Evolutionary conservation across 352 stramenopile genomes (phyloP).

Genomic region (Elongisporangium prolatum): DNA sequence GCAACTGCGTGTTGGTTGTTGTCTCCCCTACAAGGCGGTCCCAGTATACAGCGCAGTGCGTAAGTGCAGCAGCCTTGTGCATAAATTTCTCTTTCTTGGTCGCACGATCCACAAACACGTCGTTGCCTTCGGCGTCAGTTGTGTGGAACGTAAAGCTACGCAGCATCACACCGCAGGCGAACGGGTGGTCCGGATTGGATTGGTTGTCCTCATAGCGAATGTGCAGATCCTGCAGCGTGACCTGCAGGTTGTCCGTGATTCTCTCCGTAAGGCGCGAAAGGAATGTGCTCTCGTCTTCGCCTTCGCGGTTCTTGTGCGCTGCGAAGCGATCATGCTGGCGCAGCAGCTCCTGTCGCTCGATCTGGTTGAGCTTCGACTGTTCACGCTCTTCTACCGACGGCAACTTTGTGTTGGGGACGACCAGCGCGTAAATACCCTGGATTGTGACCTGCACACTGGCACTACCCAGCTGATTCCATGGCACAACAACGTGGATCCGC

Average conservation of each 20-base stretch:
- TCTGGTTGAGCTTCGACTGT: conserved; percentile 48
- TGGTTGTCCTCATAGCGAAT: conserved; percentile 71
- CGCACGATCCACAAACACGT: conserved; percentile 65
- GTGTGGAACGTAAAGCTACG: conserved; percentile 65
- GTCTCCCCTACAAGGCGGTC: conserved; percentile 31
- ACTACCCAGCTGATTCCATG: conserved; percentile 81
- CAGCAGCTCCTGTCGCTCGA: conserved; percentile 67
- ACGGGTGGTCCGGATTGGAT: conserved; percentile 56
- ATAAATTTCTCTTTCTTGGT: conserved; percentile 33
- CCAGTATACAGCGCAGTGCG: conserved; percentile 59
- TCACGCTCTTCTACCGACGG: conserved; percentile 43
- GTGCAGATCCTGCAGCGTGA: conserved; percentile 70
- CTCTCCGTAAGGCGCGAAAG: conserved; percentile 65
- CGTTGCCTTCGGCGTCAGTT: conserved; percentile 57
- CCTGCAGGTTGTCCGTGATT: conserved; percentile 79
- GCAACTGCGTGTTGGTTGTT: conserved; percentile 11
- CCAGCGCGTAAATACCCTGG: conserved; percentile 66
- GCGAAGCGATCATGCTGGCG: conserved; percentile 67
- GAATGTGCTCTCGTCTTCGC: conserved; percentile 76
- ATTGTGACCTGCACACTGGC: conserved; percentile 73
- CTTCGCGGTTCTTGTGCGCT: conserved; percentile 21
- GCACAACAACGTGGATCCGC: conserved; percentile 72
- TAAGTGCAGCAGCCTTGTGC: conserved; percentile 59
- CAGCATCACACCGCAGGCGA: conserved; percentile 70
- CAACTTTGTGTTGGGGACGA: conserved; percentile 54